Evolutionary conservation across 2,329 filamentous ascomycete species (phyloP).

Genomic region (Aspergillus tanneri): DNA sequence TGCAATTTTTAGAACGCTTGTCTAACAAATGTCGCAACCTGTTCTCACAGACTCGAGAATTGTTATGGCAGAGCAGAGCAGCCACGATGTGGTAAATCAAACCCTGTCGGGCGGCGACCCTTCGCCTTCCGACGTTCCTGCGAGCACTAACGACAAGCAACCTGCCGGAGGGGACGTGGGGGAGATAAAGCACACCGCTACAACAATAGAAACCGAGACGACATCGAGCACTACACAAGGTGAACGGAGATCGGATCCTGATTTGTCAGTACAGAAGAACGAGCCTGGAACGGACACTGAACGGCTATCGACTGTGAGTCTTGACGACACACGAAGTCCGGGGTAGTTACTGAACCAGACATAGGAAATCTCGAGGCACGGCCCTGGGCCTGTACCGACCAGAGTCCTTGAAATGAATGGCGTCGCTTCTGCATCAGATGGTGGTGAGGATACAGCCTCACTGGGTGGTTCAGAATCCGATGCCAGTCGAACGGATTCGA

Average conservation of each 20-base stretch:
- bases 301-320: slow-evolving; percentile 33
- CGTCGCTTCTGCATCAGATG: slow-evolving; percentile 36
- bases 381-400: slow-evolving; percentile 33
- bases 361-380: slow-evolving; percentile 33
- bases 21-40: slow-evolving; percentile 37
- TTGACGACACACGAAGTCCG: slow-evolving; percentile 8
- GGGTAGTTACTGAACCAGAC: slow-evolving; percentile 20
- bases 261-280: slow-evolving; percentile 20
- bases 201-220: slow-evolving; percentile 30
- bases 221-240: slow-evolving; percentile 24
- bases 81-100: slow-evolving; percentile 71
- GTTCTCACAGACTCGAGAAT: slow-evolving; percentile 50
- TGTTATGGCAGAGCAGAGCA: slow-evolving; percentile 72
- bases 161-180: slow-evolving; percentile 53
- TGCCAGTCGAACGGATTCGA: slow-evolving; percentile 56
- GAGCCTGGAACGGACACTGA: slow-evolving; percentile 27
- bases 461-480: slow-evolving; percentile 62
- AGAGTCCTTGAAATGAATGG: slow-evolving; percentile 43
- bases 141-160: slow-evolving; percentile 56
- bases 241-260: slow-evolving; percentile 23
- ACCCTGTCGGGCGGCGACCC: slow-evolving; percentile 64
- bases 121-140: slow-evolving; percentile 65
- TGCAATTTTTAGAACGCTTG: slow-evolving; percentile 22
- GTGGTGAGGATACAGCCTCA: slow-evolving; percentile 41
- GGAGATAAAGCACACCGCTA: slow-evolving; percentile 44